Evolutionary conservation across 2,329 filamentous ascomycete species (phyloP), one percentile per base, ranked within the genome.

Genomic region (Colletotrichum gloeosporioides): DNA sequence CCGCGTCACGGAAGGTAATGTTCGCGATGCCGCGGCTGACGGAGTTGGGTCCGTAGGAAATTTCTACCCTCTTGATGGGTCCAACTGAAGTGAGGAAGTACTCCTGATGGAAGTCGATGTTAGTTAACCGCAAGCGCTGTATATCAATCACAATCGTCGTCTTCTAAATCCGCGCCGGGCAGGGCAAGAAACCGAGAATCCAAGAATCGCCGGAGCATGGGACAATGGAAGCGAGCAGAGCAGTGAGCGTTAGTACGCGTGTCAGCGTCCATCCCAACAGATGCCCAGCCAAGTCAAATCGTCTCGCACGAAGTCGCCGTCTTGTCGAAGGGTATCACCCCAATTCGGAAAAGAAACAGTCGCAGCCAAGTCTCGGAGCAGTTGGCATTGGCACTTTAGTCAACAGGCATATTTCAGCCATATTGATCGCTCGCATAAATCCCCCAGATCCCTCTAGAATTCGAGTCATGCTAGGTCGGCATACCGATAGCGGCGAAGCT

Each of bases 41-140:
- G 79, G 96, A 96, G 84, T 95, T 95, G 79, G 96, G 95, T 82
- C 96, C 97, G 87, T 99, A 99, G 68, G 95, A 95, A 81, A 99
- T 90, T 81, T 97, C 93, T 79, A 98, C 95, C 86, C 92, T 94
- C 91, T 98, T 98, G 87, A 99, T 95, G 78, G 94, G 92, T 80
- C 96, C 96, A 85, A 98, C 93, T 81, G 95, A 94, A 83, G 95
- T 94, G 83, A 90, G 88, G 86, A 99, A 99, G 87, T 99, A 99
- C 89, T 99, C 97, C 97, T 99, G 95, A 87, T 88, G 87, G 86
- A 85, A 89, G 83, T 82, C 85, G 88, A 77, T 86, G 93, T 95
- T 92, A 95, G 94, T 95, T 89, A 87, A 84, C 85, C 82, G 84
- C 87, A 84, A 83, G 83, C 78, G 79, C 82, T 82, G 80, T 82